Conservation (phyloP, 805 yeast genomes). For the Metschnikowia drakensbergensis region DNA sequence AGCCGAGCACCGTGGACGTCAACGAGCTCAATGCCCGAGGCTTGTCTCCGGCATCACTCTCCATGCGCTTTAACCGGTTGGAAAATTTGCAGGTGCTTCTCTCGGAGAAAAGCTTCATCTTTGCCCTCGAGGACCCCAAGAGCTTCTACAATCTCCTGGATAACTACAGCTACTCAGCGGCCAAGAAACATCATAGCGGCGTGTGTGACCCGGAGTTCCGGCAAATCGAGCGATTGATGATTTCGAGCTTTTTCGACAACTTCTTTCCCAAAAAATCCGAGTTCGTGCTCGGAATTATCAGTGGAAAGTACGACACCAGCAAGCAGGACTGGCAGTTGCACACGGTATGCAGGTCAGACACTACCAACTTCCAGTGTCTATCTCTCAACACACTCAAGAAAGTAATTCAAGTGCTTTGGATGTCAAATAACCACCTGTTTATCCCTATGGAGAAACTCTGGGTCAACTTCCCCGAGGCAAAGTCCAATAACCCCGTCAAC, state of each 20-base stretch:
- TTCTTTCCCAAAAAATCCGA: constrained; percentile 18
- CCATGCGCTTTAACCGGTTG: constrained; percentile 62
- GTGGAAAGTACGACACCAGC: constrained; percentile 32
- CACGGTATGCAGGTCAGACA: constrained; percentile 2
- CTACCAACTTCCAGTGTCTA: constrained; percentile 9
- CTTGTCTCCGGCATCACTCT: constrained; percentile 68
- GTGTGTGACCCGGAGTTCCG: constrained; percentile 20
- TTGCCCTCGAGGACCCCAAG: constrained; percentile 32
- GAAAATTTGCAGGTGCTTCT: constrained; percentile 55
- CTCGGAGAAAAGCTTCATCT: constrained; percentile 43
- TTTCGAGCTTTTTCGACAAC: constrained; percentile 19
- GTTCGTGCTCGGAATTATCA: constrained; percentile 22
- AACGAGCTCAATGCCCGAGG: constrained; percentile 58
- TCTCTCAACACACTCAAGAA: constrained; percentile 10
- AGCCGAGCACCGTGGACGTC: constrained; percentile 31
- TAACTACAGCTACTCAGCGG: constrained; percentile 32
- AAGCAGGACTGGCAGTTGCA: constrained; percentile 32
- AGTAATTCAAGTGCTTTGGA: constrained; percentile 11
- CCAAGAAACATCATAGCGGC: constrained; percentile 16
- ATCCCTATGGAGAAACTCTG: constrained; percentile 20
- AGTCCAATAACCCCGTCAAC: constrained; percentile 25
- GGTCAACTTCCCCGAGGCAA: constrained; percentile 25
- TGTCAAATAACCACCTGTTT: constrained; percentile 34
- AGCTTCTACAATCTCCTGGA: constrained; percentile 37
- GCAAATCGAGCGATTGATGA: constrained; percentile 23